Evolutionary conservation across 345 rosid genomes (phyloP), one percentile per base, ranked within the genome.

Genomic region (Alliaria petiolata): DNA sequence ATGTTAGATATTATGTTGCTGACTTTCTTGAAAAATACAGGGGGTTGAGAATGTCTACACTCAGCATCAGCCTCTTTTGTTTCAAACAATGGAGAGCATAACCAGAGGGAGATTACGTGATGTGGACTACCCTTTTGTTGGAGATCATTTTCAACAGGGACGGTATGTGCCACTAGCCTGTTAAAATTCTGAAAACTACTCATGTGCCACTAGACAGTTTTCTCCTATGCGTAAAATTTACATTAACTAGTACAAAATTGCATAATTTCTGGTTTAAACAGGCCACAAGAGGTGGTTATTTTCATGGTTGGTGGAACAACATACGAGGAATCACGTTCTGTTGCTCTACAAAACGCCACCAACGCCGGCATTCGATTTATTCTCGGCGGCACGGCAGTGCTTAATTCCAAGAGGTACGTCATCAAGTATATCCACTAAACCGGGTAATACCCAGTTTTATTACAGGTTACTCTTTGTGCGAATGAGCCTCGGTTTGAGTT

Each of bases 31-130:
- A 38, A 35, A 15, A 30, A 55, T 65, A 6, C 76, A 95, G 99
- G 99, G 99, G 31, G 87, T 92, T 61, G 98, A 95, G 81, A 95
- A 95, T 84, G 98, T 91, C 19, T 95, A 95, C 85, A 92, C 96
- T 38, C 99, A 95, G 52, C 99, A 95, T 75, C 98, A 92, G 82
- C 99, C 99, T 82, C 99, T 89, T 68, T 49, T 91, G 66, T 85
- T 89, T 72, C 99, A 89, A 78, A 89, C 87, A 20, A 95, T 95
- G 97, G 99, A 95, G 72, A 89, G 87, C 87, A 88, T 95, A 74
- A 76, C 64, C 34, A 95, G 91, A 82, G 98, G 97, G 25, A 88
- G 97, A 68, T 74, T 92, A 80, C 83, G 95, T 74, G 99, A 95
- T 80, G 83, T 91, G 60, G 99, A 91, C 76, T 91, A 91, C 79